phyloP scores from a whole-genome alignment of 768 basidiomycete species.

The Lanmaoa pseudosensibilis region DNA sequence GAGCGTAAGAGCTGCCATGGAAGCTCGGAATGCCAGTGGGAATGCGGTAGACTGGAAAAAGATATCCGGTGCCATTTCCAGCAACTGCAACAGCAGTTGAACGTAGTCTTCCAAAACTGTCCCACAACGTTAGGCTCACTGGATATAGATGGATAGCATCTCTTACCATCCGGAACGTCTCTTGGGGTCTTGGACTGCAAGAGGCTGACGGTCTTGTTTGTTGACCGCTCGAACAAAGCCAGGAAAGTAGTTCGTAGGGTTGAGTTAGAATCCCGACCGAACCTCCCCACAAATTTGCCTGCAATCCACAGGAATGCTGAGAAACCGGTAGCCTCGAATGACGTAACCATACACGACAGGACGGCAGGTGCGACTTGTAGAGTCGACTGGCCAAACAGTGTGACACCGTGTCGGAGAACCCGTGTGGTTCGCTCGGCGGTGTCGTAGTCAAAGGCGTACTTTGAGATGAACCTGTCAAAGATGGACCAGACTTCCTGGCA shows the following conservation, averaged over 20 bases:
- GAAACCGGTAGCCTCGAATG: slow-evolving; percentile 79
- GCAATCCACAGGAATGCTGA: slow-evolving; percentile 94
- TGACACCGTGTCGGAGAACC: slow-evolving; percentile 79
- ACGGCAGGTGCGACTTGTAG: slow-evolving; percentile 69
- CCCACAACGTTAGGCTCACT: slow-evolving; percentile 1
- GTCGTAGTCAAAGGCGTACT: slow-evolving; percentile 73
- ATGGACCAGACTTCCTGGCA: slow-evolving; percentile 80
- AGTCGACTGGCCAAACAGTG: slow-evolving; percentile 71
- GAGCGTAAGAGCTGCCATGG: slow-evolving; percentile 77
- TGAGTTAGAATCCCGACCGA: slow-evolving; percentile 63
- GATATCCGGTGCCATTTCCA: slow-evolving; percentile 67
- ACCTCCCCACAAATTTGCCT: slow-evolving; percentile 79
- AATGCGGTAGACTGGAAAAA: slow-evolving; percentile 80
- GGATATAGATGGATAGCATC: background rate
- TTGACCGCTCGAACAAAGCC: slow-evolving; percentile 72
- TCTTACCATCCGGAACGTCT: slow-evolving; percentile 86
- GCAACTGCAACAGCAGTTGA: slow-evolving; percentile 71
- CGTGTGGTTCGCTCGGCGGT: slow-evolving; percentile 83
- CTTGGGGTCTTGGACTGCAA: slow-evolving; percentile 67
- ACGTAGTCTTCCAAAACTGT: slow-evolving; percentile 94
- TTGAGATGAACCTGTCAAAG: slow-evolving; percentile 76
- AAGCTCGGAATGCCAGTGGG: slow-evolving; percentile 71
- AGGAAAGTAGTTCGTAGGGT: slow-evolving; percentile 57
- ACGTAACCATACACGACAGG: slow-evolving; percentile 69
- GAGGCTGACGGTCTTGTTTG: slow-evolving; percentile 64